phyloP scores from a whole-genome alignment of 2,329 filamentous ascomycete genomes.

The Aspergillus uvarum region DNA sequence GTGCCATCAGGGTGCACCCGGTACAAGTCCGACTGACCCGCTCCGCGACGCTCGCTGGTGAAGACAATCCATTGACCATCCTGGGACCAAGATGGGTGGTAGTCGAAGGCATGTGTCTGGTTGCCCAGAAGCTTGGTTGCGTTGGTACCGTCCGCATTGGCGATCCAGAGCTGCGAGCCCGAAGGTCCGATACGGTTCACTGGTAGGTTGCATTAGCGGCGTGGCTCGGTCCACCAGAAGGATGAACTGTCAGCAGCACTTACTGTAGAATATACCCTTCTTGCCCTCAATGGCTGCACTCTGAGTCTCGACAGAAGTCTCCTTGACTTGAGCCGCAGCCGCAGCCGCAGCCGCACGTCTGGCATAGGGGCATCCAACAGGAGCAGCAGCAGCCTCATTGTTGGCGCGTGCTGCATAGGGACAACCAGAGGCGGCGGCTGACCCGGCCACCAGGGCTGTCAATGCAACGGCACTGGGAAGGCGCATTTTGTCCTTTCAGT shows the following conservation, averaged over 20 bases:
- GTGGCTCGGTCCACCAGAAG: not conserved
- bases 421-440: not conserved
- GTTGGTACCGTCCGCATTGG: constrained; percentile 5
- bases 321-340: not conserved
- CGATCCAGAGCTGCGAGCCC: constrained; percentile 1
- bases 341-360: not conserved
- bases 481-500: not conserved
- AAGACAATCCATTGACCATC: constrained; percentile 5
- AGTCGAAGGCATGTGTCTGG: constrained; percentile 3
- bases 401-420: constrained; percentile 3
- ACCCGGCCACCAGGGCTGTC: constrained; percentile 4
- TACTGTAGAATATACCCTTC: constrained; percentile 6
- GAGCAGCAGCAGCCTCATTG: not conserved
- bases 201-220: not conserved
- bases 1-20: constrained; percentile 38
- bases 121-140: constrained; percentile 1
- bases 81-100: constrained; percentile 1
- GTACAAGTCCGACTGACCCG: constrained; percentile 5
- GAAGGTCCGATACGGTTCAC: constrained; percentile 9
- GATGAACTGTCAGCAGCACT: not conserved
- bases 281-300: constrained; percentile 1
- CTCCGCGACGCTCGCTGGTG: constrained; percentile 6
- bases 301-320: not conserved
- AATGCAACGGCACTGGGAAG: constrained; percentile 2
- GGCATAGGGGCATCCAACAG: constrained; percentile 2